Evolutionary conservation across 176 grass and related monocot genomes (phyloP), one percentile per base, ranked within the genome.

Genomic region (Cymbopogon citratus): DNA sequence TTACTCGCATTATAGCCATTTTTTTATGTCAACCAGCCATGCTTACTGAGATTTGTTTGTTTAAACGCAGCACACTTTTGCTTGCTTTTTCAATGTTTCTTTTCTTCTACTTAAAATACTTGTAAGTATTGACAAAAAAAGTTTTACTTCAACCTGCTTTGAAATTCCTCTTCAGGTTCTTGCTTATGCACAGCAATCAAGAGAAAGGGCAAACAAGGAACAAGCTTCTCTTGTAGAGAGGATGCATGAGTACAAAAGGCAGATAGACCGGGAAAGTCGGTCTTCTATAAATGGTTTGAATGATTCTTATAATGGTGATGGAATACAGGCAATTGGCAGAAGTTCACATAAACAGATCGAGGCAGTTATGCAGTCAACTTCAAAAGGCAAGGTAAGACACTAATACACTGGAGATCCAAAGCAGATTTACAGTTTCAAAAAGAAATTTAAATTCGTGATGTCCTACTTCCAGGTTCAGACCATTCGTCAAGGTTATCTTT

Each of bases 401-500:
- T 70, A 21, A 29, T 76, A 38, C n/a, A 69, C 35, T 82, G 49
- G 38, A 48, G 76, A 65, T 24, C 19, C 7, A 83, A 79, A 85
- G 16, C 26, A 63, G 44, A 34, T 57, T 31, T 46, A 54, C 61
- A 76, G 65, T 62, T 84, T 27, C 16, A 66, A 27, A 71, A 71
- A 65, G 10, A 21, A 54, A 28, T 4, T 78, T 85, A 59, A 80
- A 63, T 69, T 39, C 12, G 23, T 76, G 61, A 44, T 43, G 34
- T 72, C 73, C 51, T 61, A 68, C 80, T 68, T 92, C 62, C 83
- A 99, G 96, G 96, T 93, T 83, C 87, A 95, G 82, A 93, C 93
- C 67, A 99, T 99, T 79, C 91, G 93, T 72, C 96, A 99, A 91
- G 96, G 96, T 52, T 99, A 99, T 72, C 93, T 99, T 49, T 93